These are phyloP conservation scores for Striga asiatica DNA, from an alignment of 257 asterid genomes.

Conservation along the genomic window DNA sequence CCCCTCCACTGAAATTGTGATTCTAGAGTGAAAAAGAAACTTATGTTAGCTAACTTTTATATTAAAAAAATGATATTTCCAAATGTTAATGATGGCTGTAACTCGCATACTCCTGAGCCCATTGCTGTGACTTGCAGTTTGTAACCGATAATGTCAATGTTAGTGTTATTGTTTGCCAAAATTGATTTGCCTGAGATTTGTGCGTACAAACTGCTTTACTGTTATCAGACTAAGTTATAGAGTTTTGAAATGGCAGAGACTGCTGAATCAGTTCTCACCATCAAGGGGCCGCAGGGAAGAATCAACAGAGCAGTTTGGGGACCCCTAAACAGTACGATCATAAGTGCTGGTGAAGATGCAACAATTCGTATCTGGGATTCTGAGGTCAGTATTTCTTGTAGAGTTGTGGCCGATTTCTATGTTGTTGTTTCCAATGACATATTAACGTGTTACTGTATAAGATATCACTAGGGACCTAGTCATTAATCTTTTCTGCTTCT, in stretches of 20 bases:
- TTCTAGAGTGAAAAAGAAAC: too few species aligned
- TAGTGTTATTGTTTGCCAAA: not conserved
- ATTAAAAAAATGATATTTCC: too few species aligned
- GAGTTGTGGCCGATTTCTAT: not conserved
- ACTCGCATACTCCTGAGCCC: too few species aligned
- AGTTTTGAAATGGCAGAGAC: constrained; percentile 37
- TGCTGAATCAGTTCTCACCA: constrained; percentile 46
- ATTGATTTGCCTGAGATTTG: not conserved
- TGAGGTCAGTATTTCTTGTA: constrained; percentile 34
- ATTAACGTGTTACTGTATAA: too few species aligned
- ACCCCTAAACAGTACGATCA: constrained; percentile 70
- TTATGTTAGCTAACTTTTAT: too few species aligned
- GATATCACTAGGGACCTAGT: too few species aligned
- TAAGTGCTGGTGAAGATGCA: constrained; percentile 87
- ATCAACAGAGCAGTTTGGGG: constrained; percentile 98
- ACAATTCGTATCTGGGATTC: constrained; percentile 82
- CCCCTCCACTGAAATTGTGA: too few species aligned
- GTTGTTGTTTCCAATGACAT: too few species aligned
- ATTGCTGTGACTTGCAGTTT: too few species aligned
- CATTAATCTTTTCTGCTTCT: not conserved
- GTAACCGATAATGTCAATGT: not conserved
- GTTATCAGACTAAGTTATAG: not conserved
- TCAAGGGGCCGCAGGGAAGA: constrained; percentile 83
- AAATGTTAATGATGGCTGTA: too few species aligned
- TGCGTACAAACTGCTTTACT: constrained; percentile 4